phyloP scores from a whole-genome alignment of 2,329 filamentous ascomycete species.

The Pochonia chlamydosporia region DNA sequence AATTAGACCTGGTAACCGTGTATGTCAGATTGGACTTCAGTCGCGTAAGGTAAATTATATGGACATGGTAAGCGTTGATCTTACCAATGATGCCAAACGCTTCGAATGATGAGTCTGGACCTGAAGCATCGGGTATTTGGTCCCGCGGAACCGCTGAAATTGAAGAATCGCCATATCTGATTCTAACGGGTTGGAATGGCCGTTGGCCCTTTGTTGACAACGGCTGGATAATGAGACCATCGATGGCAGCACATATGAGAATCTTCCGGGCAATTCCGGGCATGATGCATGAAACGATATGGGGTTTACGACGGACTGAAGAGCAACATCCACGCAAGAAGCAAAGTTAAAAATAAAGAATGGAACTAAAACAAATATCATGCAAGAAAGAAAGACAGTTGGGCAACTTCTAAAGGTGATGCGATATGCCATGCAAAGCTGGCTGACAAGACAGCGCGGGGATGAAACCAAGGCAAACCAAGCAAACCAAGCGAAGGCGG shows the following conservation, averaged over 20 bases:
- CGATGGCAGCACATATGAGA: conserved; percentile 71
- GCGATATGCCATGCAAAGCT: background rate
- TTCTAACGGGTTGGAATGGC: conserved; percentile 52
- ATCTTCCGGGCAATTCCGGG: conserved; percentile 74
- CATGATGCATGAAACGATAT: conserved; percentile 43
- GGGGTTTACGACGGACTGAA: background rate
- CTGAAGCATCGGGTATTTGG: conserved; percentile 36
- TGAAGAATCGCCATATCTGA: conserved; percentile 61
- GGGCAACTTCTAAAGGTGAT: background rate
- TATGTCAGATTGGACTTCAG: background rate
- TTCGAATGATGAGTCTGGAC: conserved; percentile 46
- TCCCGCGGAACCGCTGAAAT: conserved; percentile 40
- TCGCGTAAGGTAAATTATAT: background rate
- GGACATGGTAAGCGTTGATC: conserved; percentile 9
- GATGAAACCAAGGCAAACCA: background rate
- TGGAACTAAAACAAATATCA: background rate
- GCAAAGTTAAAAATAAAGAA: background rate
- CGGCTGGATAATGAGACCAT: conserved; percentile 78
- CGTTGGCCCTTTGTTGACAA: conserved; percentile 54
- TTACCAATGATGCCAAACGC: conserved; percentile 55
- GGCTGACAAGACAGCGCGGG: background rate
- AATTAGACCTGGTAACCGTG: conserved; percentile 61
- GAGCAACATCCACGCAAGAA: background rate
- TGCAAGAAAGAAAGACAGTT: background rate
- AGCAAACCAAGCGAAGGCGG: background rate